Evolutionary conservation across 352 stramenopile species (phyloP).

Genomic region (Thraustotheca clavata): DNA sequence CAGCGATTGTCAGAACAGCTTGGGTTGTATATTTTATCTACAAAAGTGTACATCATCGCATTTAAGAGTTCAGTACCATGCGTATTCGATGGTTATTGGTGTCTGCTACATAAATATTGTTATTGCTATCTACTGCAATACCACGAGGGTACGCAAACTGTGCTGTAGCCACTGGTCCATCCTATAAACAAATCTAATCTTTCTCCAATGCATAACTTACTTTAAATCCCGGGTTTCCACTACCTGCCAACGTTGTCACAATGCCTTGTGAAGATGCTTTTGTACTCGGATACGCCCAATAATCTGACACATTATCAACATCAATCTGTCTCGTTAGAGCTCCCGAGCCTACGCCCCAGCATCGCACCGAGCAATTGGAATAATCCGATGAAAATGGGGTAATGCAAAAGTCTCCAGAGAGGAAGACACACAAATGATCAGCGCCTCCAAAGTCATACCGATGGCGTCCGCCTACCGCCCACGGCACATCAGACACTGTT

Average conservation of each 20-base stretch:
- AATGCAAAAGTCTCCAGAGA: slow-evolving; percentile 78
- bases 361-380: slow-evolving; percentile 80
- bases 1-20: slow-evolving; percentile 16
- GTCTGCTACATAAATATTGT: slow-evolving; percentile 63
- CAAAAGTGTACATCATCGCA: neutral
- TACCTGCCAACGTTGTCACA: slow-evolving; percentile 86
- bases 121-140: slow-evolving; percentile 41
- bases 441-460: slow-evolving; percentile 88
- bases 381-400: slow-evolving; percentile 79
- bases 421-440: slow-evolving; percentile 83
- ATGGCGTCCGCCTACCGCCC: slow-evolving; percentile 81
- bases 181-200: slow-evolving; percentile 39
- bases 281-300: slow-evolving; percentile 45
- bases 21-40: slow-evolving; percentile 2
- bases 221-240: slow-evolving; percentile 54
- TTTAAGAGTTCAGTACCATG: slow-evolving; percentile 36
- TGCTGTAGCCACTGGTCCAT: slow-evolving; percentile 31
- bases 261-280: slow-evolving; percentile 79
- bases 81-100: slow-evolving; percentile 80
- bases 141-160: slow-evolving; percentile 64
- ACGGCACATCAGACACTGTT: slow-evolving; percentile 89
- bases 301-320: slow-evolving; percentile 41
- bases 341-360: slow-evolving; percentile 78
- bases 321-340: slow-evolving; percentile 31
- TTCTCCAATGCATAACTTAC: neutral